These are phyloP conservation scores for Neurospora sp. DNA, from an alignment of 495 filamentous ascomycete genomes.

Conservation along the genomic window DNA sequence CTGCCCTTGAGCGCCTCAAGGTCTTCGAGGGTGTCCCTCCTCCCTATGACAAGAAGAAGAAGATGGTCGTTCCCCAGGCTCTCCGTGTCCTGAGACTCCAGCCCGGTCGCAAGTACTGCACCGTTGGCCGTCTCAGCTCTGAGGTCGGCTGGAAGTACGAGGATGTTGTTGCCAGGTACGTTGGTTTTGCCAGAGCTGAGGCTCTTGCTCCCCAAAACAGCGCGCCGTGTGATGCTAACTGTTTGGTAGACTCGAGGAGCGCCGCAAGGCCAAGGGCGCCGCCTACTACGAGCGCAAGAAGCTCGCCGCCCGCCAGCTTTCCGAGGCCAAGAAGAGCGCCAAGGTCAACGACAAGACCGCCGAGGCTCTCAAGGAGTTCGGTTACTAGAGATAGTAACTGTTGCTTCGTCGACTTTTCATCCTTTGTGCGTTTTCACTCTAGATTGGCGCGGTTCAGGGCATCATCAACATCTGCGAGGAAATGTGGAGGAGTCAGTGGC, in stretches of 20 bases:
- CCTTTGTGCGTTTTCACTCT: constrained; percentile 31
- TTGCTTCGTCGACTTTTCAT: constrained; percentile 14
- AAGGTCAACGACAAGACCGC: constrained; percentile 64
- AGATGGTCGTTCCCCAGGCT: constrained; percentile 97
- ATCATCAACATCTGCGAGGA: constrained; percentile 32
- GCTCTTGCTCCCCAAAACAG: not conserved
- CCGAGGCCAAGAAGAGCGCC: constrained; percentile 84
- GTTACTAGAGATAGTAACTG: constrained; percentile 39
- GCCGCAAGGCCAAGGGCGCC: constrained; percentile 95
- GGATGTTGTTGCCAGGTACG: constrained; percentile 93
- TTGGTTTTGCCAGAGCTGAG: constrained; percentile 13
- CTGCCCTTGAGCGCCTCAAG: constrained; percentile 95
- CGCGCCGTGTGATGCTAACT: constrained; percentile 29
- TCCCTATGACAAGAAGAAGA: constrained; percentile 99
- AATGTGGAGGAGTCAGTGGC: constrained; percentile 24
- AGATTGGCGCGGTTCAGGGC: constrained; percentile 34
- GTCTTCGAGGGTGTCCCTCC: constrained; percentile 98
- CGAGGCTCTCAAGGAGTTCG: constrained; percentile 43
- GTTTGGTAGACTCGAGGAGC: constrained; percentile 80
- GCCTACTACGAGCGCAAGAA: constrained; percentile 99
- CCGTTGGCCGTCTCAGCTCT: constrained; percentile 91
- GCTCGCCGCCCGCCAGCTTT: constrained; percentile 75
- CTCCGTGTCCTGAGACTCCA: constrained; percentile 88
- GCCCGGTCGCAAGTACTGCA: constrained; percentile 99
- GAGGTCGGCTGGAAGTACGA: constrained; percentile 99